Evolutionary conservation across 345 rosid genomes (phyloP).

Genomic region (Leavenworthia alabamica): DNA sequence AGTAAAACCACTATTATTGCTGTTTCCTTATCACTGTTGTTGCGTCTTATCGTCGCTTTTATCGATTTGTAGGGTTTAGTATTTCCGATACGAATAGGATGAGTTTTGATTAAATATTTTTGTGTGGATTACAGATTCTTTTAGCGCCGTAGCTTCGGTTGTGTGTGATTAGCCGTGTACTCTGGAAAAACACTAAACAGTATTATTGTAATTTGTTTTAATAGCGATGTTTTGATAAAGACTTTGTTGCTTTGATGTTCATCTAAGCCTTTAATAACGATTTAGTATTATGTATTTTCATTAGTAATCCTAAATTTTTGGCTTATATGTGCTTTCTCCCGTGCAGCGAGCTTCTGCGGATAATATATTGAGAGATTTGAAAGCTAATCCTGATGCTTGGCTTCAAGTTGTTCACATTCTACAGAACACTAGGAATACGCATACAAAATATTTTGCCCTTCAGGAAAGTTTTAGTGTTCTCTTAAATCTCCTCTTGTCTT

Average conservation of each 20-base stretch:
- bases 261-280: not conserved
- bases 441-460: constrained; percentile 87
- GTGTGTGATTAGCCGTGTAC: not conserved
- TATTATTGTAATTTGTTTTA: not conserved
- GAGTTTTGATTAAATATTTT: not conserved
- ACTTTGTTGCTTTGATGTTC: not conserved
- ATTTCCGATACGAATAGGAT: not conserved
- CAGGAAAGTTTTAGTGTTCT: constrained; percentile 46
- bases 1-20: not conserved
- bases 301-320: not conserved
- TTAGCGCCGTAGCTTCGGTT: not conserved
- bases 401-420: constrained; percentile 92
- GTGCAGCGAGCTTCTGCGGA: constrained; percentile 88
- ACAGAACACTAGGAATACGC: constrained; percentile 59
- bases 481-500: not conserved
- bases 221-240: not conserved
- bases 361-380: constrained; percentile 77
- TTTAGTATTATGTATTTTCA: not conserved
- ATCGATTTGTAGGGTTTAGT: not conserved
- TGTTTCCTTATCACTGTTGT: not conserved
- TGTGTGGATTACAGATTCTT: not conserved
- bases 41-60: not conserved
- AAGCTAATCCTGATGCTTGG: constrained; percentile 92
- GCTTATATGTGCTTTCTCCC: not conserved
- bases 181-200: not conserved